These are phyloP conservation scores for Sporisorium reilianum DNA, from an alignment of 1,284 basidiomycete species.

Conservation along the genomic window DNA sequence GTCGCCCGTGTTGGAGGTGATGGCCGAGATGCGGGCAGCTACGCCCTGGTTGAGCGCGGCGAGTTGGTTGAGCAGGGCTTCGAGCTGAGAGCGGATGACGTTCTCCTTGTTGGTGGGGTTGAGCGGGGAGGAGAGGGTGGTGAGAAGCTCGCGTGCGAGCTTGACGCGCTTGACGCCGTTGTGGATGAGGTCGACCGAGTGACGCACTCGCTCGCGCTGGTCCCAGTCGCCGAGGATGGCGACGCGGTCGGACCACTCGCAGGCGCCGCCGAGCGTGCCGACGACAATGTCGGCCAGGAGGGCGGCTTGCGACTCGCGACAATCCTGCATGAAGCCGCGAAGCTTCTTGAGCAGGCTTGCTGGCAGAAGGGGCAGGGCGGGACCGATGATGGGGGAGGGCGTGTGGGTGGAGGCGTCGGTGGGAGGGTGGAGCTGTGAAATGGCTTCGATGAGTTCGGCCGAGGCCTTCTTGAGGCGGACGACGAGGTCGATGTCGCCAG, in stretches of 20 bases:
- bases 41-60: slow-evolving; percentile 61
- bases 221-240: slow-evolving; percentile 62
- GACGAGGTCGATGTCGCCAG: slow-evolving; percentile 49
- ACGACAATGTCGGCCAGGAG: slow-evolving; percentile 65
- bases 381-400: slow-evolving; percentile 43
- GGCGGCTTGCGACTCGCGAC: slow-evolving; percentile 51
- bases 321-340: slow-evolving; percentile 57
- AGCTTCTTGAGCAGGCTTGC: slow-evolving; percentile 57
- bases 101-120: slow-evolving; percentile 58
- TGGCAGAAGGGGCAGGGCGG: slow-evolving; percentile 63
- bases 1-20: slow-evolving; percentile 34
- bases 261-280: slow-evolving; percentile 66
- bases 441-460: slow-evolving; percentile 55
- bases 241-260: slow-evolving; percentile 65
- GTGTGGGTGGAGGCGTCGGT: slow-evolving; percentile 20
- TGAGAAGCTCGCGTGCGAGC: slow-evolving; percentile 61
- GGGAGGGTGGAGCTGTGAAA: slow-evolving; percentile 45
- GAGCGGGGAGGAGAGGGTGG: slow-evolving; percentile 59
- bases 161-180: slow-evolving; percentile 59
- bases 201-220: slow-evolving; percentile 54
- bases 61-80: slow-evolving; percentile 62
- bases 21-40: slow-evolving; percentile 58
- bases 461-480: slow-evolving; percentile 54
- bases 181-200: slow-evolving; percentile 54
- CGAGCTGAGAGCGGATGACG: slow-evolving; percentile 63